Percentiles rank a stretch among this genome's conserved stretches.
phyloP scores from a whole-genome alignment of 305 asterid species.

The Caryopteris hybrid region DNA sequence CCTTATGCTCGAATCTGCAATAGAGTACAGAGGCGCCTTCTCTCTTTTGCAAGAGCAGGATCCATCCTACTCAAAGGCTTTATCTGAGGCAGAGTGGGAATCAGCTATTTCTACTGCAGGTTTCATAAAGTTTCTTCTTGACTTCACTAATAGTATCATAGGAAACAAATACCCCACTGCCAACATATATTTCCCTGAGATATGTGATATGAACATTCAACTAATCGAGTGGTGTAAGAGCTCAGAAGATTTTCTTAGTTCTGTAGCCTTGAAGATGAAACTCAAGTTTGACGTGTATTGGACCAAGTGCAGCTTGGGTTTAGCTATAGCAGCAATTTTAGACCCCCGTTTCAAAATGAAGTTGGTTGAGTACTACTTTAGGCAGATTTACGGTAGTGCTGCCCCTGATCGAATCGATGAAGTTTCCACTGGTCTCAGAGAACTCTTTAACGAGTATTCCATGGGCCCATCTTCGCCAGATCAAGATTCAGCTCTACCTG shows the following conservation, averaged over 20 bases:
- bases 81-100: slow-evolving; percentile 86
- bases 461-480: slow-evolving; percentile 44
- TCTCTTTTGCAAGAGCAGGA: slow-evolving; percentile 59
- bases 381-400: slow-evolving; percentile 57
- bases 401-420: slow-evolving; percentile 58
- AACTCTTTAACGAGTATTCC: slow-evolving; percentile 66
- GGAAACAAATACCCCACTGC: slow-evolving; percentile 63
- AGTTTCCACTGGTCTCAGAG: slow-evolving; percentile 59
- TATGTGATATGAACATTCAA: slow-evolving; percentile 80
- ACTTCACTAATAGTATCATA: slow-evolving; percentile 47
- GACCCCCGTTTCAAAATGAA: slow-evolving; percentile 95
- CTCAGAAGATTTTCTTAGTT: slow-evolving; percentile 65
- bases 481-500: slow-evolving; percentile 37
- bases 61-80: slow-evolving; percentile 48
- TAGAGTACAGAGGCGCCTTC: slow-evolving; percentile 62
- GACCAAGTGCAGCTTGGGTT: slow-evolving; percentile 70
- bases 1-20: slow-evolving; percentile 74
- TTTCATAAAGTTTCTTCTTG: slow-evolving; percentile 63
- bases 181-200: slow-evolving; percentile 66
- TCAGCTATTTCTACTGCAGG: slow-evolving; percentile 44
- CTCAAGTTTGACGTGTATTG: slow-evolving; percentile 71
- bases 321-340: slow-evolving; percentile 76
- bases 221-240: slow-evolving; percentile 81
- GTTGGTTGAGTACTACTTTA: slow-evolving; percentile 80
- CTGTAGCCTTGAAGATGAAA: slow-evolving; percentile 73